These are phyloP conservation scores for Tulasnella sp. DNA, from an alignment of 768 basidiomycete genomes.

Conservation along the genomic window DNA sequence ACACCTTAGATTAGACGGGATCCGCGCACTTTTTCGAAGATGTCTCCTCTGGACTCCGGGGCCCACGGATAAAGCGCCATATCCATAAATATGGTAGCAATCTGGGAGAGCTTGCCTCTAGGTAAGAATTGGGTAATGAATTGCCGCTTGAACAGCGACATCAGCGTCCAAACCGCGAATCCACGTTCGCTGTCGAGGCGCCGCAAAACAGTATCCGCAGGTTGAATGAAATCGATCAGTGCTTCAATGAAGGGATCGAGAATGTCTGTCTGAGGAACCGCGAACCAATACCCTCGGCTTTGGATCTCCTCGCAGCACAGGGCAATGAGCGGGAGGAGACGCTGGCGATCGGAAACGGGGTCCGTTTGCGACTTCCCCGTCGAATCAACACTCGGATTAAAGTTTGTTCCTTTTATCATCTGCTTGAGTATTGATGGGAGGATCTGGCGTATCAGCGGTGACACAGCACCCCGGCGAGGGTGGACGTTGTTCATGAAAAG, in stretches of 20 bases:
- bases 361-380: not conserved
- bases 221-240: not conserved
- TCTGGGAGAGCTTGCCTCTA: not conserved
- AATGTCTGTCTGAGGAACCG: not conserved
- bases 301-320: not conserved
- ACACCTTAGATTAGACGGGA: not conserved
- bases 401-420: not conserved
- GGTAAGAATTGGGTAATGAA: not conserved
- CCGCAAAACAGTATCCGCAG: not conserved
- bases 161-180: not conserved
- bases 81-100: not conserved
- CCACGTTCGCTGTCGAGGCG: not conserved
- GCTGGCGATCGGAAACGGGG: not conserved
- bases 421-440: not conserved
- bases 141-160: not conserved
- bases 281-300: not conserved
- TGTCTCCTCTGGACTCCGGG: not conserved
- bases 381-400: not conserved
- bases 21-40: not conserved
- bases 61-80: not conserved
- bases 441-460: not conserved
- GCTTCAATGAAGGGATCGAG: not conserved
- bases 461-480: not conserved
- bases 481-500: not conserved
- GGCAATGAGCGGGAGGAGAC: not conserved